Percentiles rank a stretch among this genome's conserved stretches.
phyloP scores from a whole-genome alignment of 257 asterid genomes.

The Salvia rosmarinus region DNA sequence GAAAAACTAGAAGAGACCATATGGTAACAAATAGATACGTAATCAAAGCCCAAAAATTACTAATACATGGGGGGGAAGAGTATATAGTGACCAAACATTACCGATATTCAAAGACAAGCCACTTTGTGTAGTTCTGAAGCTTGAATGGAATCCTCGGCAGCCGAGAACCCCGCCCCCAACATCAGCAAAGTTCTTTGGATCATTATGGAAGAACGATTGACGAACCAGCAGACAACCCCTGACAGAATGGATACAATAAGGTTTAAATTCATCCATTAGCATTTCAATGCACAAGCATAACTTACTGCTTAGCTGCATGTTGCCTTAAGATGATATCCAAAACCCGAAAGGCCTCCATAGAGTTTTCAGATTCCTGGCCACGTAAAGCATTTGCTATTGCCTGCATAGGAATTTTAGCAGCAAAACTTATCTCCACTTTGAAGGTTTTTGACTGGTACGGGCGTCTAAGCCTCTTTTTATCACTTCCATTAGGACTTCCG shows the following conservation, averaged over 20 bases:
- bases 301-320: constrained; percentile 97
- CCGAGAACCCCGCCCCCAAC: constrained; percentile 95
- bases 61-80: background rate
- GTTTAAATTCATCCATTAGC: background rate
- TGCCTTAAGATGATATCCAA: constrained; percentile 90
- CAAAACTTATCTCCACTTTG: constrained; percentile 82
- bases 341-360: constrained; percentile 80
- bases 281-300: constrained; percentile 19
- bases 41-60: background rate
- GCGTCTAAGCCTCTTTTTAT: constrained; percentile 67
- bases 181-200: constrained; percentile 66
- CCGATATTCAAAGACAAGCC: constrained; percentile 91
- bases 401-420: constrained; percentile 85
- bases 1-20: background rate
- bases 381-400: constrained; percentile 86
- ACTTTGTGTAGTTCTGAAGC: constrained; percentile 84
- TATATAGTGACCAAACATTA: constrained; percentile 24
- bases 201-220: constrained; percentile 81
- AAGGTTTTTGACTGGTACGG: constrained; percentile 75
- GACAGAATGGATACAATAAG: constrained; percentile 31
- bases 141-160: constrained; percentile 88
- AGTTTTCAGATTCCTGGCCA: constrained; percentile 87
- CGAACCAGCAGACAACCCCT: constrained; percentile 92
- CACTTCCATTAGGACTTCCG: constrained; percentile 59
- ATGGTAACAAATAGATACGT: background rate